Evolutionary conservation across 805 yeast genomes (phyloP).

Genomic region (Priceomyces carsonii): DNA sequence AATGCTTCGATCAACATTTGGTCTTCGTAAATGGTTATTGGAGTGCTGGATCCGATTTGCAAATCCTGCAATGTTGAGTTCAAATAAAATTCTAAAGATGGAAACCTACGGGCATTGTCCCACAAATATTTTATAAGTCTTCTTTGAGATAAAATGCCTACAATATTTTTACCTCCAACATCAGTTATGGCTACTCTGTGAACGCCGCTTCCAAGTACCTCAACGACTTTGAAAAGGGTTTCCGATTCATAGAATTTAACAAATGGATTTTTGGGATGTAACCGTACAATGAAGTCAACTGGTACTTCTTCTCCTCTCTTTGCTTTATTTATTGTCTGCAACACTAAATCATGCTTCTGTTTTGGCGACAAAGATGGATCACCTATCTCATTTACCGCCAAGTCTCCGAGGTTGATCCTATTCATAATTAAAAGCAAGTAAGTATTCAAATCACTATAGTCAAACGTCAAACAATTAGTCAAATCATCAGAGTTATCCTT

Average conservation of each 20-base stretch:
- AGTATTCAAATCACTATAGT: conserved; percentile 87
- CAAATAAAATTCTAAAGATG: conserved; percentile 73
- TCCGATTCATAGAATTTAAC: conserved; percentile 71
- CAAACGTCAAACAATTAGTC: conserved; percentile 76
- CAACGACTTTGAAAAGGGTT: conserved; percentile 72
- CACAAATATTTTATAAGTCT: conserved; percentile 81
- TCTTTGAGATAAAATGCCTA: conserved; percentile 90
- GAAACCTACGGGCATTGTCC: conserved; percentile 90
- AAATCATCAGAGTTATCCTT: conserved; percentile 54
- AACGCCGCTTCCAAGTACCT: conserved; percentile 90
- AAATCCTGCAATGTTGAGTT: conserved; percentile 69
- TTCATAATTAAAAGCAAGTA: conserved; percentile 83
- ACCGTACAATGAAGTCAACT: conserved; percentile 79
- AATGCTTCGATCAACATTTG: conserved; percentile 85
- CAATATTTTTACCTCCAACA: conserved; percentile 45
- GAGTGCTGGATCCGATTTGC: conserved; percentile 69
- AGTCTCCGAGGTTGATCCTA: conserved; percentile 47
- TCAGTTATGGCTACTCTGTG: conserved; percentile 86
- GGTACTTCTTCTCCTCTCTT: conserved; percentile 89
- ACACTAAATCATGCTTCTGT: conserved; percentile 40
- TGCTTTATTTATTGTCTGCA: conserved; percentile 55
- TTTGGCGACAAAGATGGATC: conserved; percentile 24
- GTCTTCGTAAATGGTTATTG: conserved; percentile 84
- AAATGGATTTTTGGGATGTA: conserved; percentile 88
- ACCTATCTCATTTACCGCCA: conserved; percentile 29